A percentile compares a stretch with the other conserved stretches of the same genome.
These are phyloP conservation scores for Wickerhamiella spandovensis DNA, from an alignment of 805 yeast genomes.

Conservation along the genomic window DNA sequence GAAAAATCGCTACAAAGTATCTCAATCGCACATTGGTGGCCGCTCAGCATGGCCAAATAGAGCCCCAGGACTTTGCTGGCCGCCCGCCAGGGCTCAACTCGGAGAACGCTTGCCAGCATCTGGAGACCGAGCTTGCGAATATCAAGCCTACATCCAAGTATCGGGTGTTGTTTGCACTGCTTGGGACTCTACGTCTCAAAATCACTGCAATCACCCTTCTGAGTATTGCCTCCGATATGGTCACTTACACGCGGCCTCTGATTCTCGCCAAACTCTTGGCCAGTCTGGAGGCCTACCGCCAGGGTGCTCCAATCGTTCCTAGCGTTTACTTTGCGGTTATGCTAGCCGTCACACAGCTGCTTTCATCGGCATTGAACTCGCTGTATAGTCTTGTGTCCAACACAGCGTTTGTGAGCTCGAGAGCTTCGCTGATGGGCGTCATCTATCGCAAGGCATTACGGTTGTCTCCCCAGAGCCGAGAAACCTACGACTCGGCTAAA, in stretches of 20 bases:
- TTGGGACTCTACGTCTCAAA: neutral
- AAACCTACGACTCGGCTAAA: slow-evolving; percentile 60
- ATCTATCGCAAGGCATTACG: slow-evolving; percentile 52
- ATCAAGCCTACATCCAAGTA: neutral
- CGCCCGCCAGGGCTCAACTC: slow-evolving; percentile 5
- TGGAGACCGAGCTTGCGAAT: neutral
- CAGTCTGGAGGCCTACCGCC: slow-evolving; percentile 4
- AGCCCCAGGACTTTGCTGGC: slow-evolving; percentile 9
- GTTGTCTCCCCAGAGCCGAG: slow-evolving; percentile 40
- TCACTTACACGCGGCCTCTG: slow-evolving; percentile 10
- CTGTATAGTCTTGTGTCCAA: slow-evolving; percentile 3
- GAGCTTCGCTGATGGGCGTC: slow-evolving; percentile 39
- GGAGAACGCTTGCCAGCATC: neutral
- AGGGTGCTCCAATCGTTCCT: neutral
- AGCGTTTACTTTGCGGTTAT: slow-evolving; percentile 3
- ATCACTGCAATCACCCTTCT: slow-evolving; percentile 1
- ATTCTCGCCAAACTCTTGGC: slow-evolving; percentile 9
- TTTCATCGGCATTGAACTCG: slow-evolving; percentile 1
- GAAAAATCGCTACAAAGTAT: slow-evolving; percentile 5
- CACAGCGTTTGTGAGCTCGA: slow-evolving; percentile 1
- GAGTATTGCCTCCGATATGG: slow-evolving; percentile 3
- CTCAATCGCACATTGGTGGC: slow-evolving; percentile 5
- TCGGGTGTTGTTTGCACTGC: slow-evolving; percentile 5
- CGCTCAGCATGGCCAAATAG: slow-evolving; percentile 3
- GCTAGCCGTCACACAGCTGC: slow-evolving; percentile 5